phyloP scores from a whole-genome alignment of 1,284 basidiomycete genomes.

The Ustilago vetiveriae region DNA sequence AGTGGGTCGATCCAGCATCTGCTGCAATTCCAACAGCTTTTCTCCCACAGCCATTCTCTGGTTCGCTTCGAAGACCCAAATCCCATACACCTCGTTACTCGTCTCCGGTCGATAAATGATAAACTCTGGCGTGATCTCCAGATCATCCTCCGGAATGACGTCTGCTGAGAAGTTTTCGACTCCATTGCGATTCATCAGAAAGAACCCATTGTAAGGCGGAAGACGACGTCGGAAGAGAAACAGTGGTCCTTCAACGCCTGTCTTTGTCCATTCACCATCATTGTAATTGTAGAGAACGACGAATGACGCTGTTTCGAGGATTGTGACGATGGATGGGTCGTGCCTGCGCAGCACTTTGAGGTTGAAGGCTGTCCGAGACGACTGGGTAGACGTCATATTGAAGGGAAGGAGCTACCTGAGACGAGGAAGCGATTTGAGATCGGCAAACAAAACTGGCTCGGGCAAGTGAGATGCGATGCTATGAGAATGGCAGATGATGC shows the following conservation, averaged over 20 bases:
- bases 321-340: slow-evolving; percentile 80
- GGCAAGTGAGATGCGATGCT: too few species aligned
- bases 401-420: not conserved
- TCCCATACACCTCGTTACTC: slow-evolving; percentile 73
- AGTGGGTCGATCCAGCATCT: slow-evolving; percentile 35
- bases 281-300: slow-evolving; percentile 70
- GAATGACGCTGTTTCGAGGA: slow-evolving; percentile 85
- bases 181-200: slow-evolving; percentile 86
- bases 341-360: slow-evolving; percentile 82
- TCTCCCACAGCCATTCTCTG: slow-evolving; percentile 75
- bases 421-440: not conserved
- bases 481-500: too few species aligned
- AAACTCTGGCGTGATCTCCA: slow-evolving; percentile 73
- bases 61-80: slow-evolving; percentile 81
- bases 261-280: slow-evolving; percentile 72
- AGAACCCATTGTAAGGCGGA: slow-evolving; percentile 81
- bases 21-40: slow-evolving; percentile 57
- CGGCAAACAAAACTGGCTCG: too few species aligned
- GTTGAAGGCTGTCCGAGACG: slow-evolving; percentile 70
- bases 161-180: slow-evolving; percentile 82
- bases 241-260: slow-evolving; percentile 85
- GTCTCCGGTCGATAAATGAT: slow-evolving; percentile 78
- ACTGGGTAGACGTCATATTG: slow-evolving; percentile 25
- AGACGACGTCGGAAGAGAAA: slow-evolving; percentile 84
- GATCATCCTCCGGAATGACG: slow-evolving; percentile 80